Base-by-base conservation (phyloP, 2,329 filamentous ascomycete genomes). In the Neophaeococcomyces aloes region DNA sequence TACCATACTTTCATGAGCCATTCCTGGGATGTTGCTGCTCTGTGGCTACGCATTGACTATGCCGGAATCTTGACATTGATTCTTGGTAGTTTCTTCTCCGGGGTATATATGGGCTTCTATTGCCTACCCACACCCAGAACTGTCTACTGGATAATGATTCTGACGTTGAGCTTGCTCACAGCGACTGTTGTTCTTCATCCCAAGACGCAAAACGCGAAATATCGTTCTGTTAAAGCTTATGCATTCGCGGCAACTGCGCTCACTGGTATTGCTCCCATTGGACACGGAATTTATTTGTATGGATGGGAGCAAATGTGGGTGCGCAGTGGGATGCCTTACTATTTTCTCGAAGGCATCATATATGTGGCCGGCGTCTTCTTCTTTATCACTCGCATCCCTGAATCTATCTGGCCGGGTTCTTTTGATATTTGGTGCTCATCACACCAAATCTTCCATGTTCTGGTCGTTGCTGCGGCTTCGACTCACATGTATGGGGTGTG, bases 401-500 rank as follows among this genome's bases (percentile, higher is more conserved):
- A 56, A 38, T 55, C 52, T 2, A 47, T 55, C 18, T 57, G 44
- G 38, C 61, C 61, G 2, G 60, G 58, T 2, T 47, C 43, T 13
- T 63, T 64, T 42, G 59, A 62, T 39, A 55, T 63, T 25, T 62
- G 56, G 51, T 57, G 57, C 13, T 53, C 54, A 11, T 63, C 59
- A 4, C 61, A 63, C 44, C 57, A 57, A 3, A 48, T 62, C 13
- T 64, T 58, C 49, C 61, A 63, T 45, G 29, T 61, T 3, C 53
- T 62, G 2, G 61, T 63, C 7, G 67, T 68, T 0, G 25, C 69
- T 4, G 65, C 63, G 4, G 62, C 63, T 19, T 49, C 58, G 21
- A 54, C 65, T 10, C 64, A 72, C 55, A 48, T 68, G 31, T 51
- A 61, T 33, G 65, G 60, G 1, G 53, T 65, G 32, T 47, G 59